These are phyloP conservation scores for Magnaporthiopsis rhizophila DNA, from an alignment of 2,329 filamentous ascomycete genomes.

Conservation along the genomic window DNA sequence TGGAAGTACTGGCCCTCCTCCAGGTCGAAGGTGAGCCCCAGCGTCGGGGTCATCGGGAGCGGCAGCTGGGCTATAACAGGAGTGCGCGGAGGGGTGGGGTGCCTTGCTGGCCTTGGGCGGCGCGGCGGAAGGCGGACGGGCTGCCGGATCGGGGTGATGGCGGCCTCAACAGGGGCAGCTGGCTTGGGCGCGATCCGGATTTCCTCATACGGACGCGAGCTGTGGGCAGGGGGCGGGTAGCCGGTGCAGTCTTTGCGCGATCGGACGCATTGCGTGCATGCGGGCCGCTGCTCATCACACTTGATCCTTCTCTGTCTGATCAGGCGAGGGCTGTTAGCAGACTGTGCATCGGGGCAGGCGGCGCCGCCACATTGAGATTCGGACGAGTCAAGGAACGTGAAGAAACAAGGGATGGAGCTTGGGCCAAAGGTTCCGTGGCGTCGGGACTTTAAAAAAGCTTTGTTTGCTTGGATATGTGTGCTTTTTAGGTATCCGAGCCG, in stretches of 20 bases:
- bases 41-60: slow-evolving; percentile 28
- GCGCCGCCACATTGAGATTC: neutral
- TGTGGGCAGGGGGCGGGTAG: slow-evolving; percentile 50
- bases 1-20: slow-evolving; percentile 54
- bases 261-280: slow-evolving; percentile 51
- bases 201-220: slow-evolving; percentile 36
- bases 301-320: slow-evolving; percentile 53
- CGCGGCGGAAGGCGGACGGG: slow-evolving; percentile 14
- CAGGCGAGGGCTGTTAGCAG: slow-evolving; percentile 14
- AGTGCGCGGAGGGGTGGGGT: slow-evolving; percentile 25
- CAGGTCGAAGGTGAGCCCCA: slow-evolving; percentile 35
- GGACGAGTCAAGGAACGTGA: neutral
- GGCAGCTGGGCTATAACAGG: slow-evolving; percentile 17
- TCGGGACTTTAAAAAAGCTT: neutral
- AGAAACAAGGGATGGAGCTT: neutral
- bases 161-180: slow-evolving; percentile 13
- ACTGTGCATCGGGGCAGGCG: slow-evolving; percentile 6
- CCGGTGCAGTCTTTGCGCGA: slow-evolving; percentile 52
- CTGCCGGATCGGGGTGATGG: slow-evolving; percentile 13
- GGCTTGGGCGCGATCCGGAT: slow-evolving; percentile 43
- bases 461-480: neutral
- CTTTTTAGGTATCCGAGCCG: neutral
- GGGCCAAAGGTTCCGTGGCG: neutral
- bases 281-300: slow-evolving; percentile 56
- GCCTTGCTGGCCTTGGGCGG: slow-evolving; percentile 8